phyloP scores from a whole-genome alignment of 192 early-diverging fungal genomes.

The Backusella luteola region DNA sequence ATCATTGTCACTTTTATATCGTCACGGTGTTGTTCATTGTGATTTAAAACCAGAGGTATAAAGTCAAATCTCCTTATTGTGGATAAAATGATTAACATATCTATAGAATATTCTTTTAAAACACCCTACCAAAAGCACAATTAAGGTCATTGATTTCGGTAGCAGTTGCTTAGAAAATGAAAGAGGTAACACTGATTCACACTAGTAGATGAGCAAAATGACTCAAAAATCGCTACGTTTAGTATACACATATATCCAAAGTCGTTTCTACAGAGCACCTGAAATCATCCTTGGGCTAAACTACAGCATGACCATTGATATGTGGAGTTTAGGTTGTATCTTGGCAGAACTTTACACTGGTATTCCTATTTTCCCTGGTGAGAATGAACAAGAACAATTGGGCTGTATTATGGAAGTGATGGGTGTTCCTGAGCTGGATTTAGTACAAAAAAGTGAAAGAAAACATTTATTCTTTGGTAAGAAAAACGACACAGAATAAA shows the following conservation, averaged over 20 bases:
- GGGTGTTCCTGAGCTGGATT: constrained; percentile 73
- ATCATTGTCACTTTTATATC: constrained; percentile 70
- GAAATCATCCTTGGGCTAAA: constrained; percentile 90
- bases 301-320: constrained; percentile 92
- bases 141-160: constrained; percentile 98
- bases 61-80: no score
- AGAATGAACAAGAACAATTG: constrained; percentile 96
- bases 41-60: constrained; percentile 94
- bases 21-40: constrained; percentile 87
- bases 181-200: constrained; percentile 36
- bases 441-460: constrained; percentile 76
- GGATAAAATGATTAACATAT: neutral
- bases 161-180: constrained; percentile 90
- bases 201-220: neutral
- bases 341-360: constrained; percentile 86
- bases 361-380: constrained; percentile 93
- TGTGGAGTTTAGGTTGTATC: constrained; percentile 98
- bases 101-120: constrained; percentile 79
- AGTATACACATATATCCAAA: constrained; percentile 98
- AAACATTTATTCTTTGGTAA: constrained; percentile 89
- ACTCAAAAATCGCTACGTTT: neutral
- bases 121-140: constrained; percentile 64
- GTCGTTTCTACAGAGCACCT: constrained; percentile 94
- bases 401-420: constrained; percentile 93
- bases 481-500: constrained; percentile 4